phyloP scores from a whole-genome alignment of 768 basidiomycete genomes.

The Termitomyces sp. region DNA sequence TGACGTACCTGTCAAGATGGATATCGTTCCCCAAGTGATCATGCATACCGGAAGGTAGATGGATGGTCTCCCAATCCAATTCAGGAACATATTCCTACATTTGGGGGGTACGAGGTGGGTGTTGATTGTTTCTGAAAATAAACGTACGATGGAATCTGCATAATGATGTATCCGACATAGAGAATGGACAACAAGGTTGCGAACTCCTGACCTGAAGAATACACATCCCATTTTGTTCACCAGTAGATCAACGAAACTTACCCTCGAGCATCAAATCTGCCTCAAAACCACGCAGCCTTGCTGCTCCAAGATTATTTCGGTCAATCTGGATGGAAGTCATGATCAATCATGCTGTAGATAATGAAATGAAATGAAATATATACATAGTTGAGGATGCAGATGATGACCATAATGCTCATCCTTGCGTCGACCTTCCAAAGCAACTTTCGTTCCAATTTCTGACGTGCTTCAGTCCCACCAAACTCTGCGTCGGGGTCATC shows the following conservation, averaged over 20 bases:
- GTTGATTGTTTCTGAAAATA: background rate
- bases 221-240: background rate
- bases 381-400: conserved; percentile 47
- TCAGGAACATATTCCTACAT: conserved; percentile 68
- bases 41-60: conserved; percentile 62
- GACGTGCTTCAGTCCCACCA: conserved; percentile 26
- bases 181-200: conserved; percentile 58
- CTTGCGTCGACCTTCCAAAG: conserved; percentile 49
- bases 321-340: conserved; percentile 53
- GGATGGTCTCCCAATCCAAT: conserved; percentile 61
- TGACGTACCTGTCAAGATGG: conserved; percentile 45
- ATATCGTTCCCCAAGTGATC: conserved; percentile 63
- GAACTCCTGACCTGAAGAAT: conserved; percentile 48
- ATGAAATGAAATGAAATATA: background rate
- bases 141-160: conserved; percentile 71
- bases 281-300: conserved; percentile 65
- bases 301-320: conserved; percentile 70
- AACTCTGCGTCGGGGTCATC: conserved; percentile 26
- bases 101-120: background rate
- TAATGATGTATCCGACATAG: conserved; percentile 66
- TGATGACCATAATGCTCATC: conserved; percentile 47
- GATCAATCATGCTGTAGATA: conserved; percentile 9
- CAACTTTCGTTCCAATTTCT: conserved; percentile 33
- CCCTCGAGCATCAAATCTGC: conserved; percentile 55
- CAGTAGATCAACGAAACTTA: conserved; percentile 1